Evolutionary conservation across 495 filamentous ascomycete genomes (phyloP).

Genomic region (Tirmania nivea): DNA sequence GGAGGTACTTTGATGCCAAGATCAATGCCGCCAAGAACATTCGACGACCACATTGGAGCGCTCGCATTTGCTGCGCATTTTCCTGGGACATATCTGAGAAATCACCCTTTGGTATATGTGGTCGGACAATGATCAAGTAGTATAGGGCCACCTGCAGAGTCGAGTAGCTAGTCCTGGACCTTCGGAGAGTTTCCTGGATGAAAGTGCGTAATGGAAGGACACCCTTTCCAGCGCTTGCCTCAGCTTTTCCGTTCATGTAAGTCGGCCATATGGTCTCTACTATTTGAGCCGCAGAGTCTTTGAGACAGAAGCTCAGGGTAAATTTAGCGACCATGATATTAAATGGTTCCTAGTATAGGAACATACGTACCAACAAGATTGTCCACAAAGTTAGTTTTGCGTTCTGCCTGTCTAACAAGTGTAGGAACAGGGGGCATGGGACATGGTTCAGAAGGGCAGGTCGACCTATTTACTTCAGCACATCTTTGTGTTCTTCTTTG

Average conservation of each 20-base stretch:
- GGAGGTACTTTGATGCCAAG: constrained; percentile 69
- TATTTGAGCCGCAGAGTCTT: constrained; percentile 94
- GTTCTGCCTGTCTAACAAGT: constrained; percentile 53
- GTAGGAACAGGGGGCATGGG: constrained; percentile 53
- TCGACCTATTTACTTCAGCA: too few relatives aligned
- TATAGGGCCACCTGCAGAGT: constrained; percentile 93
- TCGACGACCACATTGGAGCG: constrained; percentile 84
- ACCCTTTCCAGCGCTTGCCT: constrained; percentile 36
- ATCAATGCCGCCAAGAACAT: constrained; percentile 96
- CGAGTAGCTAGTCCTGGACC: constrained; percentile 90
- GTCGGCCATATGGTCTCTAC: constrained; percentile 95
- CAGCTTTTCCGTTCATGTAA: constrained; percentile 37
- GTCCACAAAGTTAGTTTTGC: constrained; percentile 91
- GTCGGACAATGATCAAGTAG: constrained; percentile 83
- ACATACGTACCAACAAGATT: constrained; percentile 83
- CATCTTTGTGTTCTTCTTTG: constrained; percentile 38
- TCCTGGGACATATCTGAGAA: constrained; percentile 75
- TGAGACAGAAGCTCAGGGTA: constrained; percentile 16
- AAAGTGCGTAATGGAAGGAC: constrained; percentile 83
- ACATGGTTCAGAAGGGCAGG: constrained; percentile 23
- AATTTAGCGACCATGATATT: constrained; percentile 12
- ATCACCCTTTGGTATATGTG: constrained; percentile 56
- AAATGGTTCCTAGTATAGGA: constrained; percentile 14
- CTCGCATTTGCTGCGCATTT: constrained; percentile 48
- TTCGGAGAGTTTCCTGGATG: constrained; percentile 87